A percentile compares a stretch with the other conserved stretches of the same genome.
Conservation (phyloP, 1,284 basidiomycete genomes). For the Rhizopogon parksii region DNA sequence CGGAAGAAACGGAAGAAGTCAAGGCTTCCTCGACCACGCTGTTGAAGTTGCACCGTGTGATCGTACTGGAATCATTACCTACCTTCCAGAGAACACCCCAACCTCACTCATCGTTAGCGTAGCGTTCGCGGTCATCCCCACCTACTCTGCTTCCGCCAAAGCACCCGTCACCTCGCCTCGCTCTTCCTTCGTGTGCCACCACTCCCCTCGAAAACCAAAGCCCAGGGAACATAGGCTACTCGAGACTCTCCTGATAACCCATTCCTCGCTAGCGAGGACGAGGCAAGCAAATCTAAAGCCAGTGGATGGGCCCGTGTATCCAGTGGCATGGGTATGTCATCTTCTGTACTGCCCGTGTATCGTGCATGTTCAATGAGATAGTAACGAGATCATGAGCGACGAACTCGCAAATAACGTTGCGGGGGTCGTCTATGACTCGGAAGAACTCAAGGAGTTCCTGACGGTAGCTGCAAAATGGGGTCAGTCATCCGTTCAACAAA, state of each 20-base stretch:
- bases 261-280: constrained; percentile 32
- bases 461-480: constrained; percentile 97
- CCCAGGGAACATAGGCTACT: constrained; percentile 26
- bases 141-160: neutral
- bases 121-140: constrained; percentile 5
- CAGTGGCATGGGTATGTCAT: constrained; percentile 69
- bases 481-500: constrained; percentile 99
- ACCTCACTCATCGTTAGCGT: constrained; percentile 21
- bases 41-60: constrained; percentile 22
- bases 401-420: constrained; percentile 95
- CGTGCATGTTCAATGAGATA: constrained; percentile 99
- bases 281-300: constrained; percentile 11
- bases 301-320: constrained; percentile 39
- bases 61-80: constrained; percentile 29
- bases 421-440: constrained; percentile 96
- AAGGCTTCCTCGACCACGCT: constrained; percentile 23
- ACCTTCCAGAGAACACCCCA: constrained; percentile 29
- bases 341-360: constrained; percentile 98
- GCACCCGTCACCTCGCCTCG: constrained; percentile 20
- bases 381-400: constrained; percentile 96
- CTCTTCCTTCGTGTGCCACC: constrained; percentile 18
- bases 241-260: constrained; percentile 52
- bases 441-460: constrained; percentile 98
- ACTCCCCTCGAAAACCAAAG: constrained; percentile 12
- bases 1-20: constrained; percentile 11